Conservation (phyloP, 352 stramenopile genomes). For the Pythium phragmiticola region DNA sequence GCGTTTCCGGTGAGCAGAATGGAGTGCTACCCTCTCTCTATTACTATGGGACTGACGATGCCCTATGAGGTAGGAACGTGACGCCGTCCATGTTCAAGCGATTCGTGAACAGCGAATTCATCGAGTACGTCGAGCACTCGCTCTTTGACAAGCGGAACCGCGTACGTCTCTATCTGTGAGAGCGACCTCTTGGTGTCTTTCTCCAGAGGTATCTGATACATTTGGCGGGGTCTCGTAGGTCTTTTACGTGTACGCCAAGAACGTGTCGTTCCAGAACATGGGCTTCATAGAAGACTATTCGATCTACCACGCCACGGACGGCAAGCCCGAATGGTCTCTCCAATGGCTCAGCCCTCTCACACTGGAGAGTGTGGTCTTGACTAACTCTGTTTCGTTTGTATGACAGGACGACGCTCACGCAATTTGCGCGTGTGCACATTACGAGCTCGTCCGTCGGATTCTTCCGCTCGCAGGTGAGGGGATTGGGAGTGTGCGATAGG, state of each 20-base stretch:
- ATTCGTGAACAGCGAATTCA: conserved; percentile 65
- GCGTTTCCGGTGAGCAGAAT: conserved; percentile 41
- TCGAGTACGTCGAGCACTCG: conserved; percentile 79
- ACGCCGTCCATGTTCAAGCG: conserved; percentile 75
- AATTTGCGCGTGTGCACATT: conserved; percentile 69
- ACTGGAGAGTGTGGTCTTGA: background rate
- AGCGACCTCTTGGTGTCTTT: background rate
- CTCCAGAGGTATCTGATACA: background rate
- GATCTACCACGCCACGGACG: conserved; percentile 43
- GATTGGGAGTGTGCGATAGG: too few species aligned
- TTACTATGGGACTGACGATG: background rate
- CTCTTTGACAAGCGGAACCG: conserved; percentile 71
- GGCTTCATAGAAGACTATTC: conserved; percentile 72
- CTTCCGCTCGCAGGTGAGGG: conserved; percentile 60
- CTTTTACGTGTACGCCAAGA: conserved; percentile 80
- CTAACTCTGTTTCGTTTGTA: background rate
- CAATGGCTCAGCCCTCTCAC: background rate
- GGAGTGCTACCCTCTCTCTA: background rate
- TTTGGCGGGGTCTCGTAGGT: conserved; percentile 28
- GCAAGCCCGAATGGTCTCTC: conserved; percentile 43
- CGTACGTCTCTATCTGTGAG: conserved; percentile 29
- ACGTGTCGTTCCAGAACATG: conserved; percentile 69
- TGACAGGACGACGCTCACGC: conserved; percentile 63
- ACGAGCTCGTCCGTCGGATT: conserved; percentile 72
- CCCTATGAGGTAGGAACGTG: conserved; percentile 45